phyloP scores from a whole-genome alignment of 2,329 filamentous ascomycete genomes.

The Xylaria sp. region DNA sequence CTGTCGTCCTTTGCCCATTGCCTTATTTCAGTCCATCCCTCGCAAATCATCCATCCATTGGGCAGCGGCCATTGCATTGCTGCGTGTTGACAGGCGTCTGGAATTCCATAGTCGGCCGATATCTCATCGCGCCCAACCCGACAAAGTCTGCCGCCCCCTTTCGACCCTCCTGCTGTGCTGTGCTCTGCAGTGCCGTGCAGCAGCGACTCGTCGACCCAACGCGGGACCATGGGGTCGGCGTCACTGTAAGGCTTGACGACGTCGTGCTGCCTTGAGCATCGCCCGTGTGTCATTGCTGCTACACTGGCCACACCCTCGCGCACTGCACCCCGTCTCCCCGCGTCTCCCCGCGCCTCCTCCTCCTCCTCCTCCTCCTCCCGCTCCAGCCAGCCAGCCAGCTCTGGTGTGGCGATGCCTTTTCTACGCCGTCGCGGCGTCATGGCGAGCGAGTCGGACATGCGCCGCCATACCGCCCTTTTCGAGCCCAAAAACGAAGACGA shows the following conservation, averaged over 20 bases:
- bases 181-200: conserved; percentile 18
- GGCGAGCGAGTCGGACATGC: conserved; percentile 69
- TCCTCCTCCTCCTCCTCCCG: background rate
- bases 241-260: conserved; percentile 46
- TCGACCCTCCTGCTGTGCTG: conserved; percentile 20
- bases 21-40: conserved; percentile 16
- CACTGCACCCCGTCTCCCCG: background rate
- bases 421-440: conserved; percentile 70
- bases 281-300: conserved; percentile 34
- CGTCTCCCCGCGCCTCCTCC: too few relatives aligned
- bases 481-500: conserved; percentile 44
- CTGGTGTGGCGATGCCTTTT: conserved; percentile 61
- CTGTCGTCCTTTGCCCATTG: conserved; percentile 24
- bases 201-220: conserved; percentile 34
- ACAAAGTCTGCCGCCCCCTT: conserved; percentile 22
- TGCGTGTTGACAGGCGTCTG: conserved; percentile 13
- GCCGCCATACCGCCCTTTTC: conserved; percentile 60
- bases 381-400: conserved; percentile 4
- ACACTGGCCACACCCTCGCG: conserved; percentile 27
- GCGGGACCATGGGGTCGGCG: conserved; percentile 46
- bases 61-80: conserved; percentile 14
- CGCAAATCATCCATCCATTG: conserved; percentile 10
- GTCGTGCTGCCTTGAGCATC: conserved; percentile 44
- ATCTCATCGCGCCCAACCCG: conserved; percentile 19
- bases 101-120: conserved; percentile 11